These are phyloP conservation scores for Colletotrichum kahawae DNA, from an alignment of 2,329 filamentous ascomycete species.

Conservation along the genomic window DNA sequence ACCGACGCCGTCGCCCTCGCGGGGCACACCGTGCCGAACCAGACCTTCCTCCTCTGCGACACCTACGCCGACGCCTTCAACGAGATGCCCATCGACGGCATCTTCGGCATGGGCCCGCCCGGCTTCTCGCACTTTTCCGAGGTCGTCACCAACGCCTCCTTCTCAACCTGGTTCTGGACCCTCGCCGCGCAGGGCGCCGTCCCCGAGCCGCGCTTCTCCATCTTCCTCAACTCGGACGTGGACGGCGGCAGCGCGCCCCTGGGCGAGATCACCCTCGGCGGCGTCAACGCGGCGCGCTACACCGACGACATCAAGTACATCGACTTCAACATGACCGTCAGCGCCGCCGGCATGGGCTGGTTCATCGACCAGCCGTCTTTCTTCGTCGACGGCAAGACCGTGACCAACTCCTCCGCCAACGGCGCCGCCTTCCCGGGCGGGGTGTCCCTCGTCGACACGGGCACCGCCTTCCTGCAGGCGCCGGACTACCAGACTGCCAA, in stretches of 20 bases:
- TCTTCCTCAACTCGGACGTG: slow-evolving; percentile 29
- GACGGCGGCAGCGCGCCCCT: slow-evolving; percentile 6
- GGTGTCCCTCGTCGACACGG: slow-evolving; percentile 33
- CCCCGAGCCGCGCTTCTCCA: slow-evolving; percentile 30
- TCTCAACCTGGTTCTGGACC: slow-evolving; percentile 31
- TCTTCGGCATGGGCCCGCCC: slow-evolving; percentile 33
- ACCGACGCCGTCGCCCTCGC: slow-evolving; percentile 34
- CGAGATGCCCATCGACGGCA: slow-evolving; percentile 33
- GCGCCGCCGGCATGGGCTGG: slow-evolving; percentile 24
- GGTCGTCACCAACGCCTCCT: neutral
- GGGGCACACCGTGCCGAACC: slow-evolving; percentile 24
- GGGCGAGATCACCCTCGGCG: slow-evolving; percentile 37
- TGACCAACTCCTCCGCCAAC: slow-evolving; percentile 22
- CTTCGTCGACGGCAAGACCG: slow-evolving; percentile 26
- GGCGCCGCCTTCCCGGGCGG: neutral
- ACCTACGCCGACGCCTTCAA: slow-evolving; percentile 29
- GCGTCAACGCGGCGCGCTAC: slow-evolving; percentile 33
- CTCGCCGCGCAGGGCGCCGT: slow-evolving; percentile 30
- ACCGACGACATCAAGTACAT: slow-evolving; percentile 29
- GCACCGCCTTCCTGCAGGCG: slow-evolving; percentile 34
- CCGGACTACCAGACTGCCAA: slow-evolving; percentile 31
- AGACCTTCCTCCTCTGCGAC: slow-evolving; percentile 36
- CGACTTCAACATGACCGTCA: slow-evolving; percentile 26
- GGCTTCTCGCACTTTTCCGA: slow-evolving; percentile 17
- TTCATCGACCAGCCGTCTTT: slow-evolving; percentile 30